These are phyloP conservation scores for Zopfia rhizophila DNA, from an alignment of 2,329 filamentous ascomycete species.

Conservation along the genomic window DNA sequence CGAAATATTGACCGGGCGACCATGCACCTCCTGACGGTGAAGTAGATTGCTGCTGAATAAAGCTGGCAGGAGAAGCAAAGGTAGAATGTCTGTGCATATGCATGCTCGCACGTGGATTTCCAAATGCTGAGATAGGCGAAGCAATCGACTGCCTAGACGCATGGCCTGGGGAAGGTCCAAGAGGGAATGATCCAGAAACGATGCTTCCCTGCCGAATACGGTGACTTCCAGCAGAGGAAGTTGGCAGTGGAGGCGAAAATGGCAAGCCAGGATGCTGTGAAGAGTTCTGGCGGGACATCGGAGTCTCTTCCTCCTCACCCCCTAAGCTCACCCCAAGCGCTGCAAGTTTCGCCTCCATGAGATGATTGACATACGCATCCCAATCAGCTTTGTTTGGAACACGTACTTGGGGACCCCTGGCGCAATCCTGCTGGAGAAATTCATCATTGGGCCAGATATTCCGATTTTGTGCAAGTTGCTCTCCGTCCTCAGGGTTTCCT, in stretches of 20 bases:
- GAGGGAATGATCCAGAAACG: constrained; percentile 69
- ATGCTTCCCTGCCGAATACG: constrained; percentile 66
- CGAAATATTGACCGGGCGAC: constrained; percentile 54
- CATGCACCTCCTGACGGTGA: constrained; percentile 60
- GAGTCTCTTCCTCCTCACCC: constrained; percentile 73
- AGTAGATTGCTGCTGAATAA: constrained; percentile 70
- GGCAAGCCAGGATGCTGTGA: constrained; percentile 79
- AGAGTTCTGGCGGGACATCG: constrained; percentile 76
- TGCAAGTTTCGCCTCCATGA: constrained; percentile 91
- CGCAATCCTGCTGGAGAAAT: constrained; percentile 68
- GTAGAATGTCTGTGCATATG: constrained; percentile 78
- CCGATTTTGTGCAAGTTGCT: constrained; percentile 66
- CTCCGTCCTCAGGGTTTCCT: constrained; percentile 57
- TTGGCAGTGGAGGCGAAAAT: constrained; percentile 85
- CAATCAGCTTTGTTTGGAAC: constrained; percentile 78
- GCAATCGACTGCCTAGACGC: constrained; percentile 71
- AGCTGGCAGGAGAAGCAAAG: constrained; percentile 74
- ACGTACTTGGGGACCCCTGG: constrained; percentile 67
- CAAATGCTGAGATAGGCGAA: constrained; percentile 77
- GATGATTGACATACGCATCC: constrained; percentile 81
- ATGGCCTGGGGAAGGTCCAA: constrained; percentile 64
- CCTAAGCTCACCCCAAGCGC: constrained; percentile 88
- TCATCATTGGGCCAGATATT: constrained; percentile 72
- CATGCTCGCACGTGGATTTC: constrained; percentile 59
- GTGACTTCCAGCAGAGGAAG: constrained; percentile 80